Base-by-base conservation (phyloP, 106 monocot genomes). In the Hemerocallis citrina region DNA sequence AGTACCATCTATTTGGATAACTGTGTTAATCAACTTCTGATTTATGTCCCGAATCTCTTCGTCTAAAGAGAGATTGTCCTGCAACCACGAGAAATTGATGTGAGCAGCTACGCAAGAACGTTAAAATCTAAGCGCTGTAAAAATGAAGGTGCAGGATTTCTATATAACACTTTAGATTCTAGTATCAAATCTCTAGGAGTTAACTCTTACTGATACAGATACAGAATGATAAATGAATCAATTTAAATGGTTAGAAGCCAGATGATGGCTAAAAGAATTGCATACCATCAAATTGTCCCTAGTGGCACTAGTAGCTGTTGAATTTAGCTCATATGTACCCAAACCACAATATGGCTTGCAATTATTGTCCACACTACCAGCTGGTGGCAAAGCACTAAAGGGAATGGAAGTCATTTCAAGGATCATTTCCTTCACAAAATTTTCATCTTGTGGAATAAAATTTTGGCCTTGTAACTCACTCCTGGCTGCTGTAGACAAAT, bases 21-120 rank as follows among this genome's bases (percentile, higher is more conserved):
- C 38, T 20, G 75, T 72, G 64, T 75, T 69, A 29, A 75, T 69
- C 32, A 75, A 65, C 37, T 68, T 44, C 24, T 62, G 68, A 49
- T 79, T 84, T 72, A 84, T 76, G 37, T 69, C 61, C 50, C 41
- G 59, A 39, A 84, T 75, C 56, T 84, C 79, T 35, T 84, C 72
- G 28, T 64, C 13, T 22, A 84, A 57, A 43, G 65, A 21, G 63
- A 61, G 55, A 59, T 42, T 79, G 20, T 48, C 68, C 84, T 84
- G 52, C 35, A 74, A 6, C 1, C 15, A 50, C n/a, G 43, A 40
- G 6, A 35, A 57, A 57, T 19, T 19, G 21, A 14, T 17, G 21
- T 36, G 6, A 57, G 20, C 43, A 43, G 16, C n/a, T 43, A 15
- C 43, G n/a, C 13, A 43, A 16, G n/a, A n/a, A n/a, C n/a, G n/a